Evolutionary conservation across 2,329 filamentous ascomycete species (phyloP).

Genomic region (Aspergillus ochraceus): DNA sequence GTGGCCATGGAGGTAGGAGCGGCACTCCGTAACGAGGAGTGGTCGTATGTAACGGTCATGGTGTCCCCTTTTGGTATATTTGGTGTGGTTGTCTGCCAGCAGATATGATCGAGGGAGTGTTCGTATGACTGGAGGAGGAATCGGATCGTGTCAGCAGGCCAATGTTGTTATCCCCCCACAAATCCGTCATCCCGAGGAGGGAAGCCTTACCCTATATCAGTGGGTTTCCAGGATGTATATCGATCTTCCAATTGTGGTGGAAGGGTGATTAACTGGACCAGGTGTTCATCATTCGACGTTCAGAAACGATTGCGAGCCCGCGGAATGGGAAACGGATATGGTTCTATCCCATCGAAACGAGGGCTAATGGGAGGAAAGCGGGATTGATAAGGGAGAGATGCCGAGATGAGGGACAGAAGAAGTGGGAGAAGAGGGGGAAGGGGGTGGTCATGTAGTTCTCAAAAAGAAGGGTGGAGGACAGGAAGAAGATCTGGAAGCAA

Average conservation of each 20-base stretch:
- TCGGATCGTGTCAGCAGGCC: constrained; percentile 7
- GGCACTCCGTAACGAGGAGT: constrained; percentile 65
- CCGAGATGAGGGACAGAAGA: constrained; percentile 17
- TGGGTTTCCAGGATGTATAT: constrained; percentile 8
- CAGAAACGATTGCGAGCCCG: constrained; percentile 16
- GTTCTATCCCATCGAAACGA: constrained; percentile 29
- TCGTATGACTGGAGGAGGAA: constrained; percentile 14
- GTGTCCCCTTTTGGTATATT: constrained; percentile 34
- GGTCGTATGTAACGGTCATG: constrained; percentile 78
- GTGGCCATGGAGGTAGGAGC: constrained; percentile 47
- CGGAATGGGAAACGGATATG: constrained; percentile 15
- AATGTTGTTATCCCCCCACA: background rate
- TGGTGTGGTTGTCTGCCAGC: constrained; percentile 37
- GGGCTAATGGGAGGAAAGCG: constrained; percentile 1
- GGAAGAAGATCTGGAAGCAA: constrained; percentile 28
- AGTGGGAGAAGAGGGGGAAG: constrained; percentile 23
- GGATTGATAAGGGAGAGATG: constrained; percentile 12
- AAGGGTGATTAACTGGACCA: constrained; percentile 24
- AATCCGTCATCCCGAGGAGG: background rate
- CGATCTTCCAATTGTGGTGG: constrained; percentile 13
- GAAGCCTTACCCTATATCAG: constrained; percentile 4
- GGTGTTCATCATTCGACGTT: constrained; percentile 32
- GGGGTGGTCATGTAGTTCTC: constrained; percentile 28
- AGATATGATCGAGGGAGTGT: constrained; percentile 34
- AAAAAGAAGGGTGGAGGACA: constrained; percentile 22